phyloP scores from a whole-genome alignment of 331 rosid genomes.

The Acacia pycnantha region DNA sequence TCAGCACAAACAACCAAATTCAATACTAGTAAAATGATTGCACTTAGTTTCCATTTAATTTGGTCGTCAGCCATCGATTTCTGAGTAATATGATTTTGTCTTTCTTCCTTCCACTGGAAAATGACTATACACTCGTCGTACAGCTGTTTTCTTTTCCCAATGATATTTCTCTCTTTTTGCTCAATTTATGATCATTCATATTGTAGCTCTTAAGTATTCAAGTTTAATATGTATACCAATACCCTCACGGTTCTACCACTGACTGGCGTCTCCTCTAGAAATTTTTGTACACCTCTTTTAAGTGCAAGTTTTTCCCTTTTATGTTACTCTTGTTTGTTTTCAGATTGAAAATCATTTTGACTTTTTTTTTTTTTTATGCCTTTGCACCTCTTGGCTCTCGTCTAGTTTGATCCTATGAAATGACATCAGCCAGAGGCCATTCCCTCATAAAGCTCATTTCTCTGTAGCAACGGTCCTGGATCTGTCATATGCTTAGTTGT shows the following conservation, averaged over 20 bases:
- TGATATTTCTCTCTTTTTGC: background rate
- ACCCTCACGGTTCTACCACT: constrained; percentile 26
- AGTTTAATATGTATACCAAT: constrained; percentile 12
- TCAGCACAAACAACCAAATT: background rate
- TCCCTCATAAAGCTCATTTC: constrained; percentile 30
- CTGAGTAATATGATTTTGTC: constrained; percentile 17
- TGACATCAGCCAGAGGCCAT: constrained; percentile 39
- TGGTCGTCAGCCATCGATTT: constrained; percentile 6
- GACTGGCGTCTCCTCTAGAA: constrained; percentile 37
- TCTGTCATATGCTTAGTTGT: constrained; percentile 27
- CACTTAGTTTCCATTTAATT: constrained; percentile 11
- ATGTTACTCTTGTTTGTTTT: background rate
- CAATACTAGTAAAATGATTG: background rate
- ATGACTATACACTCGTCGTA: constrained; percentile 18
- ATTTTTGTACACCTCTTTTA: constrained; percentile 48
- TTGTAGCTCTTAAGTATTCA: constrained; percentile 14
- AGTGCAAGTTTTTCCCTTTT: constrained; percentile 42
- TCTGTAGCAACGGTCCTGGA: constrained; percentile 27
- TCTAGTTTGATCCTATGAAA: constrained; percentile 31
- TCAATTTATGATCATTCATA: constrained; percentile 16
- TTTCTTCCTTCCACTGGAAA: constrained; percentile 15
- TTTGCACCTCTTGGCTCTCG: constrained; percentile 19
- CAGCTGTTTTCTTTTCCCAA: background rate
- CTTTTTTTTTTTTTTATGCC: constrained; percentile 35
- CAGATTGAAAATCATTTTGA: constrained; percentile 36